Evolutionary conservation across 257 asterid genomes (phyloP).

Genomic region (Primulina tabacum): DNA sequence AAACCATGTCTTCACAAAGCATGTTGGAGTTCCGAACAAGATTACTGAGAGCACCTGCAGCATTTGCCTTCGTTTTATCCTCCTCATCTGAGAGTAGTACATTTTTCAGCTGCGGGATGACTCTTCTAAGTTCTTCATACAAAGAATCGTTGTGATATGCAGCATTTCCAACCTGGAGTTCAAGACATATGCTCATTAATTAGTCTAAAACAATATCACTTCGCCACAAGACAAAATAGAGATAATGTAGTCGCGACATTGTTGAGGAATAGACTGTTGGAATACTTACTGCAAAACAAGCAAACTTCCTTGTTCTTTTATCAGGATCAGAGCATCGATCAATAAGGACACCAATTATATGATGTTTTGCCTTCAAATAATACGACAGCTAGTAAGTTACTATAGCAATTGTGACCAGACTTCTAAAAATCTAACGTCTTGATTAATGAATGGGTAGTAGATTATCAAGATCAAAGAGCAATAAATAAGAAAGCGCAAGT

Average conservation of each 20-base stretch:
- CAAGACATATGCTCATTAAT: slow-evolving; percentile 25
- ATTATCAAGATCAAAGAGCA: slow-evolving; percentile 10
- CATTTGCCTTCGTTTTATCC: slow-evolving; percentile 96
- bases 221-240: slow-evolving; percentile 7
- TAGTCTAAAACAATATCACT: slow-evolving; percentile 6
- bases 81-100: slow-evolving; percentile 81
- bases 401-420: not conserved
- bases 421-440: not conserved
- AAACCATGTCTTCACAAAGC: slow-evolving; percentile 88
- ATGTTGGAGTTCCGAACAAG: slow-evolving; percentile 91
- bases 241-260: not conserved
- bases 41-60: slow-evolving; percentile 98
- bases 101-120: slow-evolving; percentile 78
- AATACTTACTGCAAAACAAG: slow-evolving; percentile 88
- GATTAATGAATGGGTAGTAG: not conserved
- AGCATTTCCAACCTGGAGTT: slow-evolving; percentile 90
- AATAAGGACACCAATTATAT: slow-evolving; percentile 58
- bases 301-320: slow-evolving; percentile 87
- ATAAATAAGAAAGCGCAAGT: slow-evolving; percentile 3
- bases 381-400: slow-evolving; percentile 14
- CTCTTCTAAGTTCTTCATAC: slow-evolving; percentile 82
- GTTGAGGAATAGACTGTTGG: not conserved
- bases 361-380: slow-evolving; percentile 60
- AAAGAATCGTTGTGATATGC: slow-evolving; percentile 88
- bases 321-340: slow-evolving; percentile 94